A percentile compares a stretch with the other conserved stretches of the same genome.
phyloP scores from a whole-genome alignment of 441 rosid genomes.

The Populus hybrid region DNA sequence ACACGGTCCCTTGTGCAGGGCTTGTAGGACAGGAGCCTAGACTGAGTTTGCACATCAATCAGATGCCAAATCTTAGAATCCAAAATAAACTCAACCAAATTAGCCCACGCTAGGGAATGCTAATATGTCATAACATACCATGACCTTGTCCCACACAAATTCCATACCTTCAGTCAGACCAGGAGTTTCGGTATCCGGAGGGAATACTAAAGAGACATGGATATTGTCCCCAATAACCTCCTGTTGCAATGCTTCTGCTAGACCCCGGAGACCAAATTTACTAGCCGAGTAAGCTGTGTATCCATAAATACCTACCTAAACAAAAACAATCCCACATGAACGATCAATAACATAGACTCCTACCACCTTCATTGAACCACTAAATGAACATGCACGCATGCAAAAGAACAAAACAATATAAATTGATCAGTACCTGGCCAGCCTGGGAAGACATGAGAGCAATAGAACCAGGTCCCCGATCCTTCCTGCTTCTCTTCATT shows the following conservation, averaged over 20 bases:
- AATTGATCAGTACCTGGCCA: slow-evolving; percentile 55
- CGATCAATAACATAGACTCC: slow-evolving; percentile 1
- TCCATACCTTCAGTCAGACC: slow-evolving; percentile 69
- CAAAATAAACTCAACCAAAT: not conserved
- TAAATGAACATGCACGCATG: not conserved
- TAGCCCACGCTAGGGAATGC: not conserved
- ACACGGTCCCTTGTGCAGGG: not conserved
- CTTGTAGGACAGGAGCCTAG: not conserved
- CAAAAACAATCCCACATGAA: slow-evolving; percentile 4
- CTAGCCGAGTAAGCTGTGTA: slow-evolving; percentile 85
- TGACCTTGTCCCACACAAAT: not conserved
- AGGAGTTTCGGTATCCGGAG: slow-evolving; percentile 88
- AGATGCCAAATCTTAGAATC: not conserved
- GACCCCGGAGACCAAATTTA: slow-evolving; percentile 89
- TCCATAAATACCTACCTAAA: slow-evolving; percentile 91
- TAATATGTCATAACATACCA: not conserved
- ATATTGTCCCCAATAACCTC: slow-evolving; percentile 78
- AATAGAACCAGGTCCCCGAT: slow-evolving; percentile 54
- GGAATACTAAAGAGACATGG: slow-evolving; percentile 75
- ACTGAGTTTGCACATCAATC: slow-evolving; percentile 9
- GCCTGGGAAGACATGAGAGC: slow-evolving; percentile 88
- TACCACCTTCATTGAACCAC: not conserved
- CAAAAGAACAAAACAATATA: not conserved
- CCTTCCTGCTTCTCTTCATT: slow-evolving; percentile 56
- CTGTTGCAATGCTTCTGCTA: slow-evolving; percentile 97